Evolutionary conservation across 2,329 filamentous ascomycete genomes (phyloP), one percentile per base, ranked within the genome.

Genomic region (Ilyonectria robusta): DNA sequence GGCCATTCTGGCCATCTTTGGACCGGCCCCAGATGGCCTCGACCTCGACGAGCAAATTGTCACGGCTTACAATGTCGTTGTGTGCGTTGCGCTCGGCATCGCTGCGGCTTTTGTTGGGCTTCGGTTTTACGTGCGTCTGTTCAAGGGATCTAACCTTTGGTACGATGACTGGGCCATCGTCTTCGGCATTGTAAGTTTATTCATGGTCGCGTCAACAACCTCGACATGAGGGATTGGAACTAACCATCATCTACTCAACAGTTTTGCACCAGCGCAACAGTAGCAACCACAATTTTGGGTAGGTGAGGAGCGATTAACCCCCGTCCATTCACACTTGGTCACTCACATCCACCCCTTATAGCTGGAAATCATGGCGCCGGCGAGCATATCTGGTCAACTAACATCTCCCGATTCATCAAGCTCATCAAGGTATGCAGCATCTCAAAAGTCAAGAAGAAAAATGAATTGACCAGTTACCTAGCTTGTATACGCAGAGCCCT

Each of bases 331-430:
- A 6, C 5, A 31, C 13, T 11, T 5, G 11, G 33, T 23, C 44
- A 29, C 60, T 63, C 40, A 63, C 23, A 29, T 8, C 13, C 35
- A 11, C 17, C 29, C 29, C n/a, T 17, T 35, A 40, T n/a, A 67
- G 65, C 65, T 26, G 65, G 65, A 53, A 40, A 40, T 26, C 44
- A 55, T 48, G 65, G 65, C 15, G 65, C 65, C n/a, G 65, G 65
- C 51, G 61, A 67, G 23, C 65, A 67, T 33, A 46, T 65, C 17
- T 67, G 65, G 65, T 23, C 60, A 8, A 64, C 40, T 48, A 31
- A 67, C 6, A 56, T 67, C 8, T 7, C 11, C 2, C 54, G 61
- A 9, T 64, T 67, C 21, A 67, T 67, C 29, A 61, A 13, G 4
- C 51, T 67, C 6, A 51, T 67, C 35, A 67, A 67, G 65, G 65